Evolutionary conservation across 2,329 filamentous ascomycete genomes (phyloP), one percentile per base, ranked within the genome.

Genomic region (Epichloe typhina): DNA sequence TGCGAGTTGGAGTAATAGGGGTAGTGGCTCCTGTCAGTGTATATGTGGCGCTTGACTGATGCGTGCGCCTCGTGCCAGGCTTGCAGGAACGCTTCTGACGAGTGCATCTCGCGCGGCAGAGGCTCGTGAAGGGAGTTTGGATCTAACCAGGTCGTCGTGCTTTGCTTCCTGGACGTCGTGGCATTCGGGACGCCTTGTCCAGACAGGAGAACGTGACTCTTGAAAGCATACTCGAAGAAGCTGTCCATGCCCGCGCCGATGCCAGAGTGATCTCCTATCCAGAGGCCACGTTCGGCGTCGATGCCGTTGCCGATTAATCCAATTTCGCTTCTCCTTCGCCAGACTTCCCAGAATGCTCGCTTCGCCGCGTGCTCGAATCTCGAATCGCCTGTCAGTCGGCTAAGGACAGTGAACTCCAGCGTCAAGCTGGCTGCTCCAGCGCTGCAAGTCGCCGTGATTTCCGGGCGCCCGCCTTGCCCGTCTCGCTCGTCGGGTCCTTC

Each of bases 201-300:
- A 2, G 91, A 95, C 21, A 97, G 79, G 23, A 98, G 69, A 53
- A 98, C 86, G 62, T 95, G 83, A 17, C 89, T 89, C 68, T 98
- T 98, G 60, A 97, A 77, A 3, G 93, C 90, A 67, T 98, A 98
- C 69, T 98, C 93, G 62, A 95, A 97, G 70, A 98, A 98, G 68
- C 90, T 96, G 69, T 98, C 93, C 61, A 95, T 88, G 39, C 93
- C 93, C 7, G 93, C 93, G 47, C 93, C 93, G 58, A 98, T 95
- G 33, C 93, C 91, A n/a, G 91, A 84, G 64, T 88, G 90, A 2
- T 86, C 78, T 8, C 85, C 85, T 36, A 93, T 83, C 93, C 93
- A 98, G 57, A 85, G 76, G 0, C 91, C 93, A 31, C 82, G 85
- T 63, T 97, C 91, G 1, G 89, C 88, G 68, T 95, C 91, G 54